Percentiles rank a stretch among this genome's conserved stretches.
These are phyloP conservation scores for Hymenoscyphus albidus DNA, from an alignment of 2,329 filamentous ascomycete species.

Conservation along the genomic window DNA sequence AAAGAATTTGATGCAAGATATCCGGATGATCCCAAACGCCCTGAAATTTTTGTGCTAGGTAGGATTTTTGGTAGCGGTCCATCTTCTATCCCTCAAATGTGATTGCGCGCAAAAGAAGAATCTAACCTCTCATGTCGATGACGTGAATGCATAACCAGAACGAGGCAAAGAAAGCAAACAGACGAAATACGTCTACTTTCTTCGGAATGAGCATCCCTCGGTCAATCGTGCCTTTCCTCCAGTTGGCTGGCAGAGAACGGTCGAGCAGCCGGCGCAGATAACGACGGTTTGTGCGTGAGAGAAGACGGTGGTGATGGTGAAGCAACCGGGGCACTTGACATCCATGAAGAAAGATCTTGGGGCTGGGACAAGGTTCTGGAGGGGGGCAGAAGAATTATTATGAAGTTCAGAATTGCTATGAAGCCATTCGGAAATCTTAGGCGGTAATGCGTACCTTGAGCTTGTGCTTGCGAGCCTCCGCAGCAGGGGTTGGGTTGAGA, in stretches of 20 bases:
- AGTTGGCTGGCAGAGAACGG: conserved; percentile 98
- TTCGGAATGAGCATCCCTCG: conserved; percentile 99
- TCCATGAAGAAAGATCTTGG: conserved; percentile 99
- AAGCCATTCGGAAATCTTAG: conserved; percentile 3
- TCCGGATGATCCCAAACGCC: conserved; percentile 75
- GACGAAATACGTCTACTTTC: conserved; percentile 75
- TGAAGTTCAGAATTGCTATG: conserved; percentile 9
- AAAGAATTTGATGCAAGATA: conserved; percentile 68
- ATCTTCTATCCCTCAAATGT: conserved; percentile 69
- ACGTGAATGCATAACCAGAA: conserved; percentile 30
- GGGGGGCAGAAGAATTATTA: conserved; percentile 9
- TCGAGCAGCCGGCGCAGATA: conserved; percentile 99
- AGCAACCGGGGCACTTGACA: conserved; percentile 99
- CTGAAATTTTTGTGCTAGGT: conserved; percentile 43
- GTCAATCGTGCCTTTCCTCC: conserved; percentile 98
- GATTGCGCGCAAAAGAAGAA: conserved; percentile 35
- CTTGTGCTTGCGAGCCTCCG: conserved; percentile 99
- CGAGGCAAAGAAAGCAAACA: conserved; percentile 40
- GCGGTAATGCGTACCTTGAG: conserved; percentile 74
- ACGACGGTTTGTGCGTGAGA: conserved; percentile 99
- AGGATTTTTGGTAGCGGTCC: conserved; percentile 52
- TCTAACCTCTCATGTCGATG: conserved; percentile 32
- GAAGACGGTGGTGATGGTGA: conserved; percentile 99
- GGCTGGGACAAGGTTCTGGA: conserved; percentile 84
- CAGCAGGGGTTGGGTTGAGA: conserved; percentile 95